A percentile compares a stretch with the other conserved stretches of the same genome.
Evolutionary conservation across 306 rosid species (phyloP).

Genomic region (Fragaria nilgerrensis): DNA sequence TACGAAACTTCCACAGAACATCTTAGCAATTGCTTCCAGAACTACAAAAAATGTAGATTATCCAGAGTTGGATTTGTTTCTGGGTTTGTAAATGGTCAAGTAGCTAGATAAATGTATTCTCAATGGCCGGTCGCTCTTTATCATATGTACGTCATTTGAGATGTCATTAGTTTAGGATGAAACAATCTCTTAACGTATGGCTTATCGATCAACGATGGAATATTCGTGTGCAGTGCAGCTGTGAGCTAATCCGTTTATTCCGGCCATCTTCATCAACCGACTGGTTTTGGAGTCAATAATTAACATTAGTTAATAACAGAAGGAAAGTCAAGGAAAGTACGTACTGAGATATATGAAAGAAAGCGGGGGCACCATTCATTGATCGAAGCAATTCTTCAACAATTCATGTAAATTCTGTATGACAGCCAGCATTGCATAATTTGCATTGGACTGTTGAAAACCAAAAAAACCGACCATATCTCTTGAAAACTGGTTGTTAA

Average conservation of each 20-base stretch:
- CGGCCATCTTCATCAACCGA: too few species aligned
- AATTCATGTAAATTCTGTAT: too few species aligned
- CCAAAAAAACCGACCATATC: neutral
- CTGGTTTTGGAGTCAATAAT: too few species aligned
- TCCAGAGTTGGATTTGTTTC: neutral
- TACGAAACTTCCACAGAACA: neutral
- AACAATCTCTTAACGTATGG: neutral
- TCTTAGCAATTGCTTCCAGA: neutral
- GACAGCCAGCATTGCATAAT: too few species aligned
- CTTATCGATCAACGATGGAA: neutral
- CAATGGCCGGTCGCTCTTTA: neutral
- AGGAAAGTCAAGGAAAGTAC: too few species aligned
- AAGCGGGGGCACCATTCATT: too few species aligned
- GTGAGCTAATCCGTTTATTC: too few species aligned
- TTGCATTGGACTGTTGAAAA: neutral
- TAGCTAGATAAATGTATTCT: neutral
- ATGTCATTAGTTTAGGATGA: neutral
- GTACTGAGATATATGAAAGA: too few species aligned
- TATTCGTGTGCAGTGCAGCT: neutral
- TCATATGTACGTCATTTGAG: neutral
- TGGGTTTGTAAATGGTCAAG: neutral
- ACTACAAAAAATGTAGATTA: neutral
- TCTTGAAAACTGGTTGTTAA: neutral
- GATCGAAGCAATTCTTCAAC: too few species aligned
- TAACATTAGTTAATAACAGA: too few species aligned